Percentiles rank a stretch among this genome's conserved stretches.
Evolutionary conservation across 129 eudicot species (phyloP).

Genomic region (Erigeron canadensis): DNA sequence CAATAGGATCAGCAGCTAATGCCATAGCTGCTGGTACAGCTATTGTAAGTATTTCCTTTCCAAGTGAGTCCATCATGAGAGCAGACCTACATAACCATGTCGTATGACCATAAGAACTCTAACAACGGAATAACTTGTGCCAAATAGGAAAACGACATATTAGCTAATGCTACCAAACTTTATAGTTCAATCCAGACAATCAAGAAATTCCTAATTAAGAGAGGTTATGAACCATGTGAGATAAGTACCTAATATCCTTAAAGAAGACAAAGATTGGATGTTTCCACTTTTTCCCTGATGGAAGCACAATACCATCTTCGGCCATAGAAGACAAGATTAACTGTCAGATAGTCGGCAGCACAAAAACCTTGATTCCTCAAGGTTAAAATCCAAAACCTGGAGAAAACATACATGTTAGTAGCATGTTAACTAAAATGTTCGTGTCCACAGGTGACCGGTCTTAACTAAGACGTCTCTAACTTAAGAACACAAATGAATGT

Average conservation of each 20-base stretch:
- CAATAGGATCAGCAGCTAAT: constrained; percentile 93
- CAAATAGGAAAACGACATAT: neutral
- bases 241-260: constrained; percentile 53
- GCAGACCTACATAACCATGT: constrained; percentile 37
- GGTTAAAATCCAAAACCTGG: constrained; percentile 14
- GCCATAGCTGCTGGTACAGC: constrained; percentile 94
- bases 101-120: constrained; percentile 3
- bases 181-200: neutral
- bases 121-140: neutral
- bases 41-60: constrained; percentile 64
- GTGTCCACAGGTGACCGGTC: no score
- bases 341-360: neutral
- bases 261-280: constrained; percentile 68
- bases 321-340: constrained; percentile 38
- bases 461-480: no score
- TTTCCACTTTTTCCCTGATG: constrained; percentile 34
- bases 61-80: constrained; percentile 81
- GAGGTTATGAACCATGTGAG: neutral
- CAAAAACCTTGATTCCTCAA: constrained; percentile 11
- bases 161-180: neutral
- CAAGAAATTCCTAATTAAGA: no score
- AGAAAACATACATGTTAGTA: constrained; percentile 14
- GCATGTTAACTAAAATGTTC: neutral
- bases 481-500: no score
- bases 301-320: constrained; percentile 32